These are phyloP conservation scores for Colletotrichum godetiae DNA, from an alignment of 2,329 filamentous ascomycete species.

Conservation along the genomic window DNA sequence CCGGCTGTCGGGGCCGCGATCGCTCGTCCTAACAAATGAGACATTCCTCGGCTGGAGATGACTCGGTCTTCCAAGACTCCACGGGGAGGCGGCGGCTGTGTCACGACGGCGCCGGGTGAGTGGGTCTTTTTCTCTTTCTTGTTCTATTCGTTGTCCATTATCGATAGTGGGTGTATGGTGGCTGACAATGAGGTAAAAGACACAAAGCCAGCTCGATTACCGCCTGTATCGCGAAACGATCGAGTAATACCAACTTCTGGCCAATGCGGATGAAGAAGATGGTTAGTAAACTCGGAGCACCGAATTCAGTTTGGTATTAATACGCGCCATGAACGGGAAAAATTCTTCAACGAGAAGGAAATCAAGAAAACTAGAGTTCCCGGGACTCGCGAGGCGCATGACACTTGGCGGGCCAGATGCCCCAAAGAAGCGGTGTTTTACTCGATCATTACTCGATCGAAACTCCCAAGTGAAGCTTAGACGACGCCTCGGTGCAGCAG, in stretches of 20 bases:
- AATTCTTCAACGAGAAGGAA: background rate
- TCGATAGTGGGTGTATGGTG: background rate
- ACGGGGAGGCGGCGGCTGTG: background rate
- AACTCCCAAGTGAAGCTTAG: constrained; percentile 43
- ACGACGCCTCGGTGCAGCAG: constrained; percentile 9
- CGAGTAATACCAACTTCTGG: constrained; percentile 17
- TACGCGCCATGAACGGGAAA: background rate
- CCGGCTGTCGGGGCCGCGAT: constrained; percentile 10
- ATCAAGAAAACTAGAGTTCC: background rate
- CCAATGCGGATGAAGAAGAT: background rate
- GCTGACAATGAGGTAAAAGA: background rate
- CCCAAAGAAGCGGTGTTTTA: constrained; percentile 42
- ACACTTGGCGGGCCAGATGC: constrained; percentile 5
- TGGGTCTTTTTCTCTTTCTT: background rate
- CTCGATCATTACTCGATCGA: constrained; percentile 60
- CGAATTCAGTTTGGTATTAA: background rate
- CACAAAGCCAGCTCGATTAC: background rate
- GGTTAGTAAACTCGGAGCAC: background rate
- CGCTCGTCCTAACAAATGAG: background rate
- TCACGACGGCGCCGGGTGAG: background rate
- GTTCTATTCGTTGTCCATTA: background rate
- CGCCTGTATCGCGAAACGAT: constrained; percentile 14
- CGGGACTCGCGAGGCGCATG: constrained; percentile 1
- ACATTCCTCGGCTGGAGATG: constrained; percentile 5
- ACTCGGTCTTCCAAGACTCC: background rate